phyloP scores from a whole-genome alignment of 768 basidiomycete genomes.

The Coprinopsis sp. region DNA sequence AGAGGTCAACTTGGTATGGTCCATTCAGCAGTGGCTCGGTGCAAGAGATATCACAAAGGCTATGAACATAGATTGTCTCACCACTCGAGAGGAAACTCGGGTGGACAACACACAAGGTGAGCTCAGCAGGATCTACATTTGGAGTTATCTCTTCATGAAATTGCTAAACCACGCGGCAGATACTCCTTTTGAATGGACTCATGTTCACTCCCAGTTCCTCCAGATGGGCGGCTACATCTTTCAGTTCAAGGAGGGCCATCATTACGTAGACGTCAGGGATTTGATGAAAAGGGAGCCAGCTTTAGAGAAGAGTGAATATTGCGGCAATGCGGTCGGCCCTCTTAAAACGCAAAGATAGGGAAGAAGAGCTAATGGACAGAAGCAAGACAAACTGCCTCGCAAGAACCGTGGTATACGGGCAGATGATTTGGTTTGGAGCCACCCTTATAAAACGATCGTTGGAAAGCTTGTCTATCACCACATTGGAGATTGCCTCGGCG shows the following conservation, averaged over 20 bases:
- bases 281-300: background rate
- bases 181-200: no score
- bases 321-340: background rate
- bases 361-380: conserved; percentile 12
- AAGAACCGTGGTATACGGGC: conserved; percentile 7
- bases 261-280: background rate
- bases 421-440: conserved; percentile 8
- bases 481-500: conserved; percentile 15
- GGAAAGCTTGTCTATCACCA: conserved; percentile 10
- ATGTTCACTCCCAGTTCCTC: conserved; percentile 21
- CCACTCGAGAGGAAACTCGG: background rate
- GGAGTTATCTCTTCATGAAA: background rate
- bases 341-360: conserved; percentile 6
- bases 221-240: conserved; percentile 26
- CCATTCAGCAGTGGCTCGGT: conserved; percentile 14
- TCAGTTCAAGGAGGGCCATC: background rate
- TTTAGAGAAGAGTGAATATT: background rate
- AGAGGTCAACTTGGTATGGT: conserved; percentile 22
- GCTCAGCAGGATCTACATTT: background rate
- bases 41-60: conserved; percentile 9
- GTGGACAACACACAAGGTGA: no score
- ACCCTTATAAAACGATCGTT: conserved; percentile 10
- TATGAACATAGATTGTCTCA: background rate
- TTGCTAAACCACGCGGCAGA: no score
- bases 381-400: conserved; percentile 15